A percentile compares a stretch with the other conserved stretches of the same genome.
phyloP scores from a whole-genome alignment of 2,329 filamentous ascomycete species.

The Emergomyces africanus region DNA sequence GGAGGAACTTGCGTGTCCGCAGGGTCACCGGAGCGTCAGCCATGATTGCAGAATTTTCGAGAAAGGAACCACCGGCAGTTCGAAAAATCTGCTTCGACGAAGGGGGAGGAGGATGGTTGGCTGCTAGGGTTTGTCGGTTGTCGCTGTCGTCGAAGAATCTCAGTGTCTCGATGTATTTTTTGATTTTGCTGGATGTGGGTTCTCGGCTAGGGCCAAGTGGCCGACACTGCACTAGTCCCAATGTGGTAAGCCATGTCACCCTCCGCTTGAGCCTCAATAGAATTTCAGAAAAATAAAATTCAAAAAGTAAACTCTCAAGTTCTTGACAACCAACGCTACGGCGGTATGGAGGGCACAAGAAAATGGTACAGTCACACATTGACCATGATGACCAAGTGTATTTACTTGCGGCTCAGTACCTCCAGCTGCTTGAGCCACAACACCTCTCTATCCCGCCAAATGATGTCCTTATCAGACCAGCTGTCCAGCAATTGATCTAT shows the following conservation, averaged over 20 bases:
- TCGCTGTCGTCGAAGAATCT: slow-evolving; percentile 16
- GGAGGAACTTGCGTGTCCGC: slow-evolving; percentile 99
- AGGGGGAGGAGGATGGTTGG: slow-evolving; percentile 9
- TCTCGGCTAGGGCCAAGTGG: slow-evolving; percentile 26
- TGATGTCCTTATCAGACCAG: slow-evolving; percentile 44
- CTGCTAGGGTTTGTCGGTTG: slow-evolving; percentile 19
- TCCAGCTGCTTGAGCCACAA: slow-evolving; percentile 56
- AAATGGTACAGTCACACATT: slow-evolving; percentile 3
- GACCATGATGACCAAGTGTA: slow-evolving; percentile 20
- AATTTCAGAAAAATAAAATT: not conserved
- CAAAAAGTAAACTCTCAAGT: too few relatives aligned
- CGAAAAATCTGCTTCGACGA: slow-evolving; percentile 19
- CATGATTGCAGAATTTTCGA: slow-evolving; percentile 55
- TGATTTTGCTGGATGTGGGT: slow-evolving; percentile 31
- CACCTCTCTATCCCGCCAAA: slow-evolving; percentile 51
- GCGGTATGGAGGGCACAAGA: not conserved
- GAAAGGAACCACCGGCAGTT: slow-evolving; percentile 12
- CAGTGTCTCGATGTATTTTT: slow-evolving; percentile 18
- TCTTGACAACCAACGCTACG: not conserved
- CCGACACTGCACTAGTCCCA: slow-evolving; percentile 17
- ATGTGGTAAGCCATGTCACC: slow-evolving; percentile 2
- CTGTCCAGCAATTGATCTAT: slow-evolving; percentile 56
- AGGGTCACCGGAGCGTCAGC: slow-evolving; percentile 68
- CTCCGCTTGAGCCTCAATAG: slow-evolving; percentile 8
- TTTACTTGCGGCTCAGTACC: slow-evolving; percentile 53